Conservation (phyloP, 176 grass and related monocot genomes). For the Bolboschoenus planiculmis region DNA sequence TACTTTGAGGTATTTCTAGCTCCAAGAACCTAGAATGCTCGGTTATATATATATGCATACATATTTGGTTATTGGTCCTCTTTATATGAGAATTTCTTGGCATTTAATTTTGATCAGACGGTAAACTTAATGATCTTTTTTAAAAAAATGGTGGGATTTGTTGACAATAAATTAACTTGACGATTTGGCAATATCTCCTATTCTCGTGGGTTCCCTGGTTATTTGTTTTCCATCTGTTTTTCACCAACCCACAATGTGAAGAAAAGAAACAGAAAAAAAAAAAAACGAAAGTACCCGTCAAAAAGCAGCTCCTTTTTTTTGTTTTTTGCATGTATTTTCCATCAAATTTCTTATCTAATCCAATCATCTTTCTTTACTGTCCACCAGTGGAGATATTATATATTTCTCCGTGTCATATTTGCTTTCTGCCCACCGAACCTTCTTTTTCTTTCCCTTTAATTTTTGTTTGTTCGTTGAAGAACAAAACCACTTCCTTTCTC, state of each 20-base stretch:
- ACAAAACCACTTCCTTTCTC: too few species aligned
- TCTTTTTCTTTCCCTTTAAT: background rate
- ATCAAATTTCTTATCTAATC: background rate
- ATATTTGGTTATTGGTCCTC: too few species aligned
- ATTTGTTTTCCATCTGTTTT: background rate
- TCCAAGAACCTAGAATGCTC: too few species aligned
- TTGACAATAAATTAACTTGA: too few species aligned
- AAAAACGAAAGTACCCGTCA: background rate
- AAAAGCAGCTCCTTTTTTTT: background rate
- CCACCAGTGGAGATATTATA: background rate
- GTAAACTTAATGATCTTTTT: too few species aligned
- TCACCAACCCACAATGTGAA: background rate
- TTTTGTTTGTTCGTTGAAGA: background rate
- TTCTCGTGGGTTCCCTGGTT: background rate
- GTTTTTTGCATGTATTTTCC: background rate
- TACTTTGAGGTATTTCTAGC: too few species aligned
- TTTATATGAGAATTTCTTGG: too few species aligned
- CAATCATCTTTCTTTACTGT: constrained; percentile 1
- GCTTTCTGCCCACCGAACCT: background rate
- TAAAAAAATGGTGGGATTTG: too few species aligned
- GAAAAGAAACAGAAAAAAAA: background rate
- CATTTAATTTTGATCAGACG: too few species aligned
- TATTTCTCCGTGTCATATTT: background rate
- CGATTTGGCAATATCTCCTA: too few species aligned
- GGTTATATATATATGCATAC: too few species aligned